Base-by-base conservation (phyloP, 192 early-diverging fungal genomes). In the Umbelopsis sp. region DNA sequence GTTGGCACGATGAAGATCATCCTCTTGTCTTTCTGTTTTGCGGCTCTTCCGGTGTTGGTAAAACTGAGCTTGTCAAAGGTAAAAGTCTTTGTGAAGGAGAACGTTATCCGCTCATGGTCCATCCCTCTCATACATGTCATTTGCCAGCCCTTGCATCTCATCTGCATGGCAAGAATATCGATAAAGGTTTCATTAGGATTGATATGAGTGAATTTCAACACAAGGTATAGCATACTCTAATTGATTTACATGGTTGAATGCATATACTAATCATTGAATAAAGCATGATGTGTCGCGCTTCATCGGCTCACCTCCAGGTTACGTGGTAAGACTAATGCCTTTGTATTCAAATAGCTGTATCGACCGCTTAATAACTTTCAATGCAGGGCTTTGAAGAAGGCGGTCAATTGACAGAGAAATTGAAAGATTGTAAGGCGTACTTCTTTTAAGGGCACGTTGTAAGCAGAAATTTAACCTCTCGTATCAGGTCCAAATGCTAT, bases 1-100 rank as follows among this genome's bases (percentile, higher is more conserved):
- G 81, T 16, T 82, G 81, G 81, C 81, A 82, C 48, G 81, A 82
- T 70, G 78, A 80, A 30, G 81, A 82, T 13, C 78, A 79, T 46
- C 81, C 81, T 15, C 69, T 82, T 49, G 81, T 82, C 1, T 81
- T 81, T 44, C 68, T 81, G 49, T 81, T 81, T 41, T 76, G 77
- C 52, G 80, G 80, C 41, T 79, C 77, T n/a, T 79, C 77, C 15
- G 80, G 80, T 20, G 76, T 81, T 45, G 80, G 80, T 33, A 81
- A 81, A 30, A 81, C 80, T 1, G 80, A 81, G 53, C 70, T 81
- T 41, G 80, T 78, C 18, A 82, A 82, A 69, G 69, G 75, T 73
- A 61, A 50, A n/a, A 30, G 3, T 30, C 1, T 30, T 30, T 30
- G 27, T 3, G 27, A 30, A 2, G 27, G 27, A 30, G 27, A 30